Evolutionary conservation across 352 stramenopile genomes (phyloP).

Genomic region (Pythium myriotylum): DNA sequence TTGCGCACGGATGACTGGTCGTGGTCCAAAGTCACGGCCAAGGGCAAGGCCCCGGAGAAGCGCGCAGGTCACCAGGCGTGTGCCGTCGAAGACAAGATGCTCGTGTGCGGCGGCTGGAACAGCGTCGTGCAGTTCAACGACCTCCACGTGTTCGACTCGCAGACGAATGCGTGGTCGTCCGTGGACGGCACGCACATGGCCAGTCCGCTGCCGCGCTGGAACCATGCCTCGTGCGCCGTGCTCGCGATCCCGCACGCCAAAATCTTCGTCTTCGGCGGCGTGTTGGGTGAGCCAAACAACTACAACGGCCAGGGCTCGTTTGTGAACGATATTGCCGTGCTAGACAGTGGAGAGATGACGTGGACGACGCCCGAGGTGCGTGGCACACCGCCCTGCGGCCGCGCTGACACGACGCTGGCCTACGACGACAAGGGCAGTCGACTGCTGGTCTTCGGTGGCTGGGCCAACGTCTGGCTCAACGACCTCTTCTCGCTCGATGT

Average conservation of each 20-base stretch:
- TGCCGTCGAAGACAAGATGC: slow-evolving; percentile 89
- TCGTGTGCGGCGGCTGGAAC: slow-evolving; percentile 96
- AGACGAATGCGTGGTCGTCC: slow-evolving; percentile 81
- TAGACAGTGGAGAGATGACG: slow-evolving; percentile 92
- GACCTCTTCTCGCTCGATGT: slow-evolving; percentile 94
- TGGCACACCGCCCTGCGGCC: slow-evolving; percentile 81
- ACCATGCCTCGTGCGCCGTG: slow-evolving; percentile 92
- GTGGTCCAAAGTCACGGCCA: slow-evolving; percentile 82
- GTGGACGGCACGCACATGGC: slow-evolving; percentile 76
- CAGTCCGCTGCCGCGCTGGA: slow-evolving; percentile 91
- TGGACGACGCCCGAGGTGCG: slow-evolving; percentile 86
- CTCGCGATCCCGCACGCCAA: slow-evolving; percentile 95
- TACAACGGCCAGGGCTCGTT: slow-evolving; percentile 85
- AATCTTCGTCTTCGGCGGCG: slow-evolving; percentile 97
- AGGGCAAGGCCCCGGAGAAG: slow-evolving; percentile 88
- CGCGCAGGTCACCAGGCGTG: slow-evolving; percentile 93
- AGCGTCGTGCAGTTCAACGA: slow-evolving; percentile 95
- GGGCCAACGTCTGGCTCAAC: slow-evolving; percentile 94
- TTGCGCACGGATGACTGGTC: slow-evolving; percentile 89
- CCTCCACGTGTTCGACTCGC: slow-evolving; percentile 92
- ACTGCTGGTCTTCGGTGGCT: slow-evolving; percentile 95
- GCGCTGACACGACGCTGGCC: slow-evolving; percentile 92
- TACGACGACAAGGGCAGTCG: slow-evolving; percentile 93
- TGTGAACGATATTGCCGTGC: slow-evolving; percentile 90
- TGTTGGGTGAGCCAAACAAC: slow-evolving; percentile 89